Evolutionary conservation across 129 eudicot genomes (phyloP), one percentile per base, ranked within the genome.

Genomic region (Tagetes erecta): DNA sequence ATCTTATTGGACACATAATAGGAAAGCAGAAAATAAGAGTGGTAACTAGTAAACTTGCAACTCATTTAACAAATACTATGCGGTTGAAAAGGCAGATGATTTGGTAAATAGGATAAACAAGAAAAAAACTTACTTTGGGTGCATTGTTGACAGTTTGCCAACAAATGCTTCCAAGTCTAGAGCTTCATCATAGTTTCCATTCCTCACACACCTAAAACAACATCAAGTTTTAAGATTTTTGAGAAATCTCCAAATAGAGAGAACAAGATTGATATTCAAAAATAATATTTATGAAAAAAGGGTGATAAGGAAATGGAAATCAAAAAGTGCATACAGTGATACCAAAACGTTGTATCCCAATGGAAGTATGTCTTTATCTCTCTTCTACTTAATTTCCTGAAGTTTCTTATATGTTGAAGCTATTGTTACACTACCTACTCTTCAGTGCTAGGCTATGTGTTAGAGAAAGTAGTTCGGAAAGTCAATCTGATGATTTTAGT

Each of bases 131-230:
- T 81, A 95, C 99, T 95, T 91, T 31, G 99, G 97, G 75, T 91
- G 99, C 99, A 95, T 95, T 71, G 99, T 87, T 20, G 91, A 86
- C 47, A 95, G 94, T 78, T 95, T 95, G 81, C 86, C 37, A 69
- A 95, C 99, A 85, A 76, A 91, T 45, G 97, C 93, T 81, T 95
- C 99, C 69, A 95, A 83, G 83, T 95, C 97, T 60, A 95, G 94
- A 62, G 99, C 97, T 84, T 95, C 99, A 75, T 95, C 99, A 79
- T 86, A 95, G 76, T 95, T 95, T 70, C 99, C 99, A 70, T 95
- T 95, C 85, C 99, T 87, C 75, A 95, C 96, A 36, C 99, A 95
- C 81, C 99, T 95, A 79, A 34, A 81, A 14, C 14, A 68, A 35
- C 50, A 77, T 36, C 38, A 44, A 36, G 9, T 27, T 64, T 52